Conservation (phyloP, 1,139 yeast species). For the Arxiozyma bovina region DNA sequence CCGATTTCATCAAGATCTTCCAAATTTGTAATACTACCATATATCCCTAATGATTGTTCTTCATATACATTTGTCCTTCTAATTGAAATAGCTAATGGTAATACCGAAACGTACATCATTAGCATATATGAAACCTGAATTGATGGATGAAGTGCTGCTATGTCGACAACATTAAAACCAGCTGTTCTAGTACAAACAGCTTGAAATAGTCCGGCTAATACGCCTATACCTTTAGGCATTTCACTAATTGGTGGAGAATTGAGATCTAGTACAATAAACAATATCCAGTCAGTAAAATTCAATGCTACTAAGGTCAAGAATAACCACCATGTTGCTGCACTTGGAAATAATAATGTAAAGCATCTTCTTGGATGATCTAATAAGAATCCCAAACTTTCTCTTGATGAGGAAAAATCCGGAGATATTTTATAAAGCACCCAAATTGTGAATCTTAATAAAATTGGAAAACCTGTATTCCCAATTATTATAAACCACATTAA, state of each 20-base stretch:
- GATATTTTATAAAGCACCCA: slow-evolving; percentile 67
- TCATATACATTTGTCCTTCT: slow-evolving; percentile 95
- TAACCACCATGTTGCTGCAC: slow-evolving; percentile 92
- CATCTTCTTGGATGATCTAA: slow-evolving; percentile 95
- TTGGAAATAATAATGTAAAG: slow-evolving; percentile 81
- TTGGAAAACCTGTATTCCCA: slow-evolving; percentile 92
- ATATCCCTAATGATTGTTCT: slow-evolving; percentile 89
- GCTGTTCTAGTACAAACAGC: slow-evolving; percentile 90
- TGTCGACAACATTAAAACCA: slow-evolving; percentile 66
- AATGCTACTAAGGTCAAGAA: slow-evolving; percentile 62
- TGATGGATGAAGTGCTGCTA: slow-evolving; percentile 70
- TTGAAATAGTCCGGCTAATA: slow-evolving; percentile 76
- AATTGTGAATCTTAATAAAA: slow-evolving; percentile 63
- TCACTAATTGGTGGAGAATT: slow-evolving; percentile 38
- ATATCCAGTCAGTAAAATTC: slow-evolving; percentile 65
- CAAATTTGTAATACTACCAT: neutral
- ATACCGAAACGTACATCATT: slow-evolving; percentile 95
- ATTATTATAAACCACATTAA: slow-evolving; percentile 62
- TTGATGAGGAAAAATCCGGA: slow-evolving; percentile 50
- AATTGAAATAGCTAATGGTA: slow-evolving; percentile 90
- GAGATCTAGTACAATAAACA: slow-evolving; percentile 71
- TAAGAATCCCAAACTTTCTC: slow-evolving; percentile 74
- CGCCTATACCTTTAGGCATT: slow-evolving; percentile 55
- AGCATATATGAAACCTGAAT: slow-evolving; percentile 86
- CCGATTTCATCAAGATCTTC: slow-evolving; percentile 11